Conservation (phyloP, 2,329 filamentous ascomycete genomes). For the Phaeosphaeria sp. region DNA sequence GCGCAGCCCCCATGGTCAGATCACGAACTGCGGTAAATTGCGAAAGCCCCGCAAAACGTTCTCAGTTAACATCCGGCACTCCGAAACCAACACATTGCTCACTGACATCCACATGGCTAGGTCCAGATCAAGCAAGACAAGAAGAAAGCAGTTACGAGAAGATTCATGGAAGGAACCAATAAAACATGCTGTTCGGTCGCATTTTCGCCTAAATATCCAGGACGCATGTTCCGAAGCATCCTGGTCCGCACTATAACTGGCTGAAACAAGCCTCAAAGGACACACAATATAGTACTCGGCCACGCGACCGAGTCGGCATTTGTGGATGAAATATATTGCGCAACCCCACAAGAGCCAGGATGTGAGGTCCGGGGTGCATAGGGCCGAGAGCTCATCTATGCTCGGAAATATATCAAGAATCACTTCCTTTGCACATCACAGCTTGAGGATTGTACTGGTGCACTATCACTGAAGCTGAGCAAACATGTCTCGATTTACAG, state of each 20-base stretch:
- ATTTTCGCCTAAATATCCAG: not conserved
- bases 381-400: not conserved
- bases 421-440: not conserved
- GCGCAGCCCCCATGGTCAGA: not conserved
- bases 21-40: not conserved
- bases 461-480: not conserved
- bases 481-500: conserved; percentile 15
- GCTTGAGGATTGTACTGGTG: not conserved
- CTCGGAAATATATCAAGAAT: not conserved
- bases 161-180: not conserved
- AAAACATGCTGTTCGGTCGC: not conserved
- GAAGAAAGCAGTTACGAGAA: not conserved
- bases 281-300: conserved; percentile 1
- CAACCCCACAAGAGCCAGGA: conserved; percentile 1
- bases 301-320: not conserved
- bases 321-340: not conserved
- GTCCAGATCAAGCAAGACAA: not conserved
- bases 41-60: not conserved
- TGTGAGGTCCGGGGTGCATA: not conserved
- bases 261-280: not conserved
- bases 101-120: not conserved
- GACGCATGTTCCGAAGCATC: not conserved
- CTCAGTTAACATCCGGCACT: not conserved
- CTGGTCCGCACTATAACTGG: not conserved
- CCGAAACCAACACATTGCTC: not conserved